phyloP scores from a whole-genome alignment of 306 rosid genomes.

The Cercis canadensis region DNA sequence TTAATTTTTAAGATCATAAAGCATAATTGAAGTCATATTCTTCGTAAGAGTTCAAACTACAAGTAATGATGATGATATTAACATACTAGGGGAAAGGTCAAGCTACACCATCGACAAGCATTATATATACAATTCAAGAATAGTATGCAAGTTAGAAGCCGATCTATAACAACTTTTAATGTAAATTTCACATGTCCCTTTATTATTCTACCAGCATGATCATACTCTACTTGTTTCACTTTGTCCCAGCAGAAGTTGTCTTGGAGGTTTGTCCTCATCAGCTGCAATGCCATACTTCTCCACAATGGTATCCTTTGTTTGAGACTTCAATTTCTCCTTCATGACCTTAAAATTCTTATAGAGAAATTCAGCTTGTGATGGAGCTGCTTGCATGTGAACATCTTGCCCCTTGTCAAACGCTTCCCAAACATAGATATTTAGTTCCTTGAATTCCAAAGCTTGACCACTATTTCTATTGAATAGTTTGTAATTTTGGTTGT shows the following conservation, averaged over 20 bases:
- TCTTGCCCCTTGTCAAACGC: conserved; percentile 50
- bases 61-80: neutral
- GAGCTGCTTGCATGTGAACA: conserved; percentile 58
- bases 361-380: conserved; percentile 62
- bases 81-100: conserved; percentile 1
- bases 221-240: conserved; percentile 55
- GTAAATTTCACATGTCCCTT: conserved; percentile 44
- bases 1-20: too few species aligned
- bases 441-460: conserved; percentile 67
- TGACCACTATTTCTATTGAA: conserved; percentile 64
- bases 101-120: conserved; percentile 5
- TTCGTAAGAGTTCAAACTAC: neutral
- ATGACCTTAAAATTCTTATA: conserved; percentile 54
- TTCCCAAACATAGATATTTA: conserved; percentile 65
- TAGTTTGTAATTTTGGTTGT: too few species aligned
- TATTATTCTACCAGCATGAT: conserved; percentile 63
- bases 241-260: conserved; percentile 57
- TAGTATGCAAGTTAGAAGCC: neutral
- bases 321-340: conserved; percentile 50
- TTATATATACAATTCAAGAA: neutral
- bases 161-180: neutral
- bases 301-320: conserved; percentile 54
- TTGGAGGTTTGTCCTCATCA: conserved; percentile 50
- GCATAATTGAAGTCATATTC: neutral
- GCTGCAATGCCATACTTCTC: conserved; percentile 68